Evolutionary conservation across 176 grass and related monocot species (phyloP).

Genomic region (Oryza glumipatula): DNA sequence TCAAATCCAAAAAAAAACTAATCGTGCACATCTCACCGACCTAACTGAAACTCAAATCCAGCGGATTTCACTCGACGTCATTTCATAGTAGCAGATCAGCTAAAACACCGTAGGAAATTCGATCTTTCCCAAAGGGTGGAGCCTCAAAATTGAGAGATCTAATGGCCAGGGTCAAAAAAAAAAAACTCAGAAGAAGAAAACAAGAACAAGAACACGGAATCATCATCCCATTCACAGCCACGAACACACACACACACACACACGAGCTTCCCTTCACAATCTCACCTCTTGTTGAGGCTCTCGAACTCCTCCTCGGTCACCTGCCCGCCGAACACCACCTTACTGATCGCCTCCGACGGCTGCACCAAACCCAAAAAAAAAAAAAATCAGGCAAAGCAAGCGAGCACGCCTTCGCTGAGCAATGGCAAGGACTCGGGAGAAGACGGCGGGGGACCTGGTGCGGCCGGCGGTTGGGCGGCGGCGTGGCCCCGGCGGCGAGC

Average conservation of each 20-base stretch:
- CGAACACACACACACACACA: background rate
- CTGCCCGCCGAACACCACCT: slow-evolving; percentile 91
- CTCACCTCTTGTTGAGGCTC: slow-evolving; percentile 92
- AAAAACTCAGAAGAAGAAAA: background rate
- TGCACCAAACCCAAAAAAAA: slow-evolving; percentile 37
- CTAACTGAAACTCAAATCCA: slow-evolving; percentile 28
- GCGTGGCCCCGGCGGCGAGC: slow-evolving; percentile 34
- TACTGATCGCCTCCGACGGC: slow-evolving; percentile 90
- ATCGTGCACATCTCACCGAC: background rate
- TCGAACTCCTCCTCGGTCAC: slow-evolving; percentile 92
- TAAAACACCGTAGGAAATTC: background rate
- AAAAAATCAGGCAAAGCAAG: background rate
- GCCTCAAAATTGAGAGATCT: slow-evolving; percentile 36
- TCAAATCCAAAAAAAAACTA: background rate
- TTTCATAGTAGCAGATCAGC: slow-evolving; percentile 13
- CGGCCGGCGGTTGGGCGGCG: slow-evolving; percentile 53
- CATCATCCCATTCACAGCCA: background rate
- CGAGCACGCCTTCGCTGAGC: background rate
- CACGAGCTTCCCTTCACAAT: background rate
- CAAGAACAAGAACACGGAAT: slow-evolving; percentile 29
- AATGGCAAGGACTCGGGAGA: background rate
- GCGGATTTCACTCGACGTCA: background rate
- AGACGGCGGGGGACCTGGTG: slow-evolving; percentile 53
- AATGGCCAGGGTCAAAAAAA: background rate
- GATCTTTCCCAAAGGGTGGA: background rate